Conservation (phyloP, 192 early-diverging fungal species). For the Linnemannia zychae region DNA sequence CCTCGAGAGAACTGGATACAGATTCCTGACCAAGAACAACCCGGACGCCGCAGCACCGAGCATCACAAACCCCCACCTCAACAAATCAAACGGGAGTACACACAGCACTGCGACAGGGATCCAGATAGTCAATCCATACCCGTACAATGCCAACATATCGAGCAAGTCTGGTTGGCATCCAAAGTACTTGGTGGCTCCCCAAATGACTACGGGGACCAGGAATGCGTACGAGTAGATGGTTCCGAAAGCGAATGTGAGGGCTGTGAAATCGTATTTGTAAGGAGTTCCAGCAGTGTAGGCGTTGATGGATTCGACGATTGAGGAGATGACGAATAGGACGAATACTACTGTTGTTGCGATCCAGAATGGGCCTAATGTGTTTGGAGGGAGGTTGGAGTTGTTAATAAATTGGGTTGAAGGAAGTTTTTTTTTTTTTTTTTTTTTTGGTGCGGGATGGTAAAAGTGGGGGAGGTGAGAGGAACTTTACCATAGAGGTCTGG, state of each 20-base stretch:
- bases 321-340: slow-evolving; percentile 91
- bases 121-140: slow-evolving; percentile 94
- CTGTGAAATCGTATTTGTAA: slow-evolving; percentile 83
- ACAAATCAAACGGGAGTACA: slow-evolving; percentile 81
- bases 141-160: slow-evolving; percentile 89
- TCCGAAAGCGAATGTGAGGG: slow-evolving; percentile 84
- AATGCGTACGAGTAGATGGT: slow-evolving; percentile 89
- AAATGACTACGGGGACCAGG: slow-evolving; percentile 79
- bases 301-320: slow-evolving; percentile 87
- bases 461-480: background rate
- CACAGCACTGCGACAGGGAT: slow-evolving; percentile 90
- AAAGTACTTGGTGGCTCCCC: slow-evolving; percentile 88
- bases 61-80: slow-evolving; percentile 85
- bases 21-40: slow-evolving; percentile 69
- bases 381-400: too few relatives aligned
- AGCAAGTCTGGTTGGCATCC: slow-evolving; percentile 83
- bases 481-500: slow-evolving; percentile 93
- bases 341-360: slow-evolving; percentile 96
- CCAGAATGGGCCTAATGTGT: slow-evolving; percentile 91
- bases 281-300: slow-evolving; percentile 64
- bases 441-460: background rate
- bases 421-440: background rate
- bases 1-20: slow-evolving; percentile 74
- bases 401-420: background rate
- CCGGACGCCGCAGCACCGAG: slow-evolving; percentile 83